A percentile compares a stretch with the other conserved stretches of the same genome.
phyloP scores from a whole-genome alignment of 495 filamentous ascomycete species.

The Evansstolkia leycettana region DNA sequence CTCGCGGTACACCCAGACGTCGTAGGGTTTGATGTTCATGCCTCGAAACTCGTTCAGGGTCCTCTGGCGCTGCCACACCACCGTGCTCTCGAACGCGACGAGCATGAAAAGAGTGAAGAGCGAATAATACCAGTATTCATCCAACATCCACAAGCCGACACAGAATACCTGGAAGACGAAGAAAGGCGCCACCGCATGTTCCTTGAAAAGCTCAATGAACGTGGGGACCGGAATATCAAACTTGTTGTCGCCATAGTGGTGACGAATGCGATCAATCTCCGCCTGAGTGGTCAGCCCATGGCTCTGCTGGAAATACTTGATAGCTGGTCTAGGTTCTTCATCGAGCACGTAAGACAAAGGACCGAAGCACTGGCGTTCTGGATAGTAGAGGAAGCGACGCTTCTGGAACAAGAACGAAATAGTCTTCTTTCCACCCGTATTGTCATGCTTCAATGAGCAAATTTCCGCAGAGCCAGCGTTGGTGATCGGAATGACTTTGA shows the following conservation, averaged over 20 bases:
- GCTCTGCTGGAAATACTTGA: conserved; percentile 66
- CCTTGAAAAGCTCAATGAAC: conserved; percentile 92
- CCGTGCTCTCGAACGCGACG: conserved; percentile 92
- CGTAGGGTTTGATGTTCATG: conserved; percentile 98
- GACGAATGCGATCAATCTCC: conserved; percentile 64
- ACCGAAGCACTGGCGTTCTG: conserved; percentile 55
- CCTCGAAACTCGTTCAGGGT: conserved; percentile 96
- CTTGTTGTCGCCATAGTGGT: conserved; percentile 93
- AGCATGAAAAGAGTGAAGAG: conserved; percentile 98
- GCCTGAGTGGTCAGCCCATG: conserved; percentile 56
- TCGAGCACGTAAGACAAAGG: conserved; percentile 82
- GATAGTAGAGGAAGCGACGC: conserved; percentile 80
- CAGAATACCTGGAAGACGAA: conserved; percentile 99
- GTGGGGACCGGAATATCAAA: conserved; percentile 97
- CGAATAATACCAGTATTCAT: conserved; percentile 99
- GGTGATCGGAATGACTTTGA: conserved; percentile 84
- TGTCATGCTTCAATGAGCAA: conserved; percentile 64
- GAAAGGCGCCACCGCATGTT: conserved; percentile 97
- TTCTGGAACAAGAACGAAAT: conserved; percentile 96
- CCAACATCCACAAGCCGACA: conserved; percentile 95
- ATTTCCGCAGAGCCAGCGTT: conserved; percentile 90
- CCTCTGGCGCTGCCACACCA: conserved; percentile 96
- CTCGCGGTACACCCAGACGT: conserved; percentile 76
- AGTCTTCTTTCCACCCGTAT: conserved; percentile 55
- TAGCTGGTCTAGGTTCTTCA: conserved; percentile 60